Evolutionary conservation across 148 eudicot species (phyloP).

Genomic region (Chenopodium suecicum): DNA sequence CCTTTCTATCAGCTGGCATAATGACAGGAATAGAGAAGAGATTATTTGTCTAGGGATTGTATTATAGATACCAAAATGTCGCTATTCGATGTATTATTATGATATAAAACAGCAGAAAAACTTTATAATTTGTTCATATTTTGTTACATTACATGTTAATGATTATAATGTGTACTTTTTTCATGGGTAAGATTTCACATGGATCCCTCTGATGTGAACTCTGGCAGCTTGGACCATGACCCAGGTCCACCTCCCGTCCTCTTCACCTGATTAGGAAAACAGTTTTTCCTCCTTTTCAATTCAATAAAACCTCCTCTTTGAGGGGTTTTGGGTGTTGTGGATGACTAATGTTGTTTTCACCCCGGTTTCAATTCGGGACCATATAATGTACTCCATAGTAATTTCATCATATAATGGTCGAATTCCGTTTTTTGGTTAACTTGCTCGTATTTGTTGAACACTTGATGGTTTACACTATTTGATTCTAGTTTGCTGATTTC

Average conservation of each 20-base stretch:
- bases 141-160: not conserved
- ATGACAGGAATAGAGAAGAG: not conserved
- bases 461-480: not conserved
- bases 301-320: constrained; percentile 4
- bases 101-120: constrained; percentile 4
- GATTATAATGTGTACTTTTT: constrained; percentile 22
- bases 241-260: constrained; percentile 43
- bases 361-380: constrained; percentile 5
- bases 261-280: constrained; percentile 40
- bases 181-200: constrained; percentile 40
- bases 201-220: constrained; percentile 39
- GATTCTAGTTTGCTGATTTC: not conserved
- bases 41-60: not conserved
- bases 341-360: not conserved
- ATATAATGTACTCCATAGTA: not conserved
- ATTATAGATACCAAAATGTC: not conserved
- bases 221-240: constrained; percentile 55
- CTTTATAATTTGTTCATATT: not conserved
- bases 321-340: not conserved
- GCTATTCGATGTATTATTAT: not conserved
- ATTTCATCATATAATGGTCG: not conserved
- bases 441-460: not conserved
- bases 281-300: constrained; percentile 4
- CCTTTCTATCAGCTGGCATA: constrained; percentile 19
- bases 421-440: not conserved